These are phyloP conservation scores for Pontederia paniculata DNA, from an alignment of 176 grass and related monocot species.

Conservation along the genomic window DNA sequence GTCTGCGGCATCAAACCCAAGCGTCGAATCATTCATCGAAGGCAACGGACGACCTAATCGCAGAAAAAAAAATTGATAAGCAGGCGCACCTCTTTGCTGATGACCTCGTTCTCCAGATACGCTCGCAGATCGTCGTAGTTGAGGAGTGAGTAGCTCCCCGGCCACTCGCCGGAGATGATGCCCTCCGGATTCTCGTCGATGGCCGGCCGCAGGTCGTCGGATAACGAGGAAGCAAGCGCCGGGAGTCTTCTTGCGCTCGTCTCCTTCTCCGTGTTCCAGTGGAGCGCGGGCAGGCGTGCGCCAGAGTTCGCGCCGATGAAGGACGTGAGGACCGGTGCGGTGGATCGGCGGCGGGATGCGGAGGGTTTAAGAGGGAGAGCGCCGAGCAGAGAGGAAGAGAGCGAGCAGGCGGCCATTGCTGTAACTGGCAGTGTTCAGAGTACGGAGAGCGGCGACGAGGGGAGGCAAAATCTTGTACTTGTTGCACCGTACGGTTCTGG, in stretches of 20 bases:
- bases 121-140: constrained; percentile 52
- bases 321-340: too few relatives aligned
- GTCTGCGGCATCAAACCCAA: constrained; percentile 23
- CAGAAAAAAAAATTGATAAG: not conserved
- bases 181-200: constrained; percentile 70
- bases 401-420: too few relatives aligned
- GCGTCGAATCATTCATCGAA: not conserved
- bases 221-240: constrained; percentile 17
- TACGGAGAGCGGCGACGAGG: too few relatives aligned
- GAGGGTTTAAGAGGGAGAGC: too few relatives aligned
- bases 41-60: not conserved
- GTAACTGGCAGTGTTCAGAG: too few relatives aligned
- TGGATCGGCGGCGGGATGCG: too few relatives aligned
- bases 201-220: constrained; percentile 36
- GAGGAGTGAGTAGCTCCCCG: constrained; percentile 52
- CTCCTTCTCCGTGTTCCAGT: too few relatives aligned
- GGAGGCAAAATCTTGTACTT: too few relatives aligned
- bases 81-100: constrained; percentile 9
- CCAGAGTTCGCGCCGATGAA: too few relatives aligned
- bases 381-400: too few relatives aligned
- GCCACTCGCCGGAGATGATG: constrained; percentile 66
- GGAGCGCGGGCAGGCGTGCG: too few relatives aligned
- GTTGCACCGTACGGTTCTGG: too few relatives aligned
- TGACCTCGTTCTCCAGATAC: constrained; percentile 74
- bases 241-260: not conserved